Conservation (phyloP, 148 eudicot species). For the Oxyria digyna region DNA sequence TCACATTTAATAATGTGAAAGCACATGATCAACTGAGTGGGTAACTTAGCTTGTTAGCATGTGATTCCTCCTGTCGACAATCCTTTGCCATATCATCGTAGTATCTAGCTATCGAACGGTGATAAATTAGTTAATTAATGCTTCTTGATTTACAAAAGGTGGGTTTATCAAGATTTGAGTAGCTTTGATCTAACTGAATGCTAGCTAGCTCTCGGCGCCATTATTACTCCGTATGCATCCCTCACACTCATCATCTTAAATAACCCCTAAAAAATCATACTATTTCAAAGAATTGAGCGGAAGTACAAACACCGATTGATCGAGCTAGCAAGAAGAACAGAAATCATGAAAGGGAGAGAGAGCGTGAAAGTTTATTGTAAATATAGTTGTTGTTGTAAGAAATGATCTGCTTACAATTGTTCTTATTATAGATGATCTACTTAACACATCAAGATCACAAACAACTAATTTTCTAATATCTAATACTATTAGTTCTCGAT, state of each 20-base stretch:
- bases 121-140: constrained; percentile 3
- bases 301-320: too few species aligned
- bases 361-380: too few species aligned
- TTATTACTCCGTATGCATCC: constrained; percentile 9
- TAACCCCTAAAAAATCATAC: too few species aligned
- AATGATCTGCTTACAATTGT: too few species aligned
- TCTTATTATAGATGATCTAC: too few species aligned
- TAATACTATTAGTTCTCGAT: too few species aligned
- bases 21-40: constrained; percentile 45
- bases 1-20: constrained; percentile 14
- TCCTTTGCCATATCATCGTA: background rate
- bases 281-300: too few species aligned
- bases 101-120: background rate
- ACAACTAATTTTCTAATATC: too few species aligned
- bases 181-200: constrained; percentile 1
- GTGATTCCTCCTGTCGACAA: constrained; percentile 38
- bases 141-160: background rate
- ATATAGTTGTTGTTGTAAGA: too few species aligned
- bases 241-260: background rate
- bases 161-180: constrained; percentile 27
- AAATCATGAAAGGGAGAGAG: too few species aligned
- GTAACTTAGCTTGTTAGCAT: constrained; percentile 24
- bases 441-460: too few species aligned
- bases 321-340: too few species aligned
- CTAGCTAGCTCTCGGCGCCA: constrained; percentile 10